Evolutionary conservation across 108 stramenopile species (phyloP).

Genomic region (Chaetoceros tenuissimus): DNA sequence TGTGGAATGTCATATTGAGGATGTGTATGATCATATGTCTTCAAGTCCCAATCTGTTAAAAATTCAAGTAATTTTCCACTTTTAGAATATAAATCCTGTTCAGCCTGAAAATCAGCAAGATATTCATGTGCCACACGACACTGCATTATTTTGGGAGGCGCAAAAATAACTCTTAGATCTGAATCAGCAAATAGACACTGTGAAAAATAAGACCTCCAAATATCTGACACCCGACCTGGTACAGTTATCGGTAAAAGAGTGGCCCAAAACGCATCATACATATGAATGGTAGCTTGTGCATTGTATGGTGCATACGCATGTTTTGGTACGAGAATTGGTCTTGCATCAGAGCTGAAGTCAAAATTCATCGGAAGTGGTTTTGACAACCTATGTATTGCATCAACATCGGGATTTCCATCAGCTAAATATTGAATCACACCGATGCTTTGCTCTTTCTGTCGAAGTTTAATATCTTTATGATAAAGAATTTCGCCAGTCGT

Average conservation of each 20-base stretch:
- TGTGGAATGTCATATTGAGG: conserved; percentile 8
- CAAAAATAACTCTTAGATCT: conserved; percentile 19
- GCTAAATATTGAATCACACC: conserved; percentile 44
- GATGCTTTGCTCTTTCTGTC: neutral
- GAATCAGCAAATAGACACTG: conserved; percentile 19
- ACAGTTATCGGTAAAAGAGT: conserved; percentile 46
- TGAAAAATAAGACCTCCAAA: conserved; percentile 56
- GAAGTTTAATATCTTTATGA: neutral
- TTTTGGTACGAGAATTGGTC: conserved; percentile 8
- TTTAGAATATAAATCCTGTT: conserved; percentile 36
- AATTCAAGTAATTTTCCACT: conserved; percentile 25
- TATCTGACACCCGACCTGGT: conserved; percentile 43
- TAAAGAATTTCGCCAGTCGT: conserved; percentile 5
- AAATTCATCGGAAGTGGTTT: conserved; percentile 24
- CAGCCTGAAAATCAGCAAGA: conserved; percentile 45
- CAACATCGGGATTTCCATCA: conserved; percentile 49
- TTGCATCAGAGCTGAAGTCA: neutral
- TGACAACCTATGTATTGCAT: conserved; percentile 49
- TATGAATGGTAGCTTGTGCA: conserved; percentile 53
- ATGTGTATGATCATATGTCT: neutral
- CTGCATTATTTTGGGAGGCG: conserved; percentile 31
- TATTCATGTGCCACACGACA: conserved; percentile 35
- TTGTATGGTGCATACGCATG: conserved; percentile 37
- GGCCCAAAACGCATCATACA: conserved; percentile 28
- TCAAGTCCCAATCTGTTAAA: conserved; percentile 16